Evolutionary conservation across 2,329 filamentous ascomycete genomes (phyloP), one percentile per base, ranked within the genome.

Genomic region (Fusarium sp.): DNA sequence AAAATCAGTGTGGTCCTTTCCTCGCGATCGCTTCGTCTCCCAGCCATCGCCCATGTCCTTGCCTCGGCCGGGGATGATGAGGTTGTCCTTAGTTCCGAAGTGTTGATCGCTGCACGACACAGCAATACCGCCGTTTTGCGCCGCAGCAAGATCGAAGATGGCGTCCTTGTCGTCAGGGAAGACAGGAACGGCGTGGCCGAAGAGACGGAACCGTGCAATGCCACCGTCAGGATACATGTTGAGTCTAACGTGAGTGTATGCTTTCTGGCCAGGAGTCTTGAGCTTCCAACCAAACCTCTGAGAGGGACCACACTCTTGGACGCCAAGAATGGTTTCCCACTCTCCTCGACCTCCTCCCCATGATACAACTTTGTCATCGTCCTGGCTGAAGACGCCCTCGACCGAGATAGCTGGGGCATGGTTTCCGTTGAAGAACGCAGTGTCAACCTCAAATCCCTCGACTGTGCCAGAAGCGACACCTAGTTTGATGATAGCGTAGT

Each of bases 41-140:
- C 93, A 96, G 9, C 92, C 93, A 76, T 95, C 92, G 49, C 92
- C 91, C 92, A 96, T 96, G 79, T 96, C 91, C 76, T 90, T 89
- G 40, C 92, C 92, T 24, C 92, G 85, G 4, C 91, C 91, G 0
- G 92, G 92, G 5, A 94, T 82, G n/a, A 94, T 84, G 32, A 95
- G 81, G 78, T 95, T 94, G 75, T 92, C 89, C 76, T 91, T 93
- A 36, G 88, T 91, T 62, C 92, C 91, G 73, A 94, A 96, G 78
- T 96, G 92, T 80, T 96, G 89, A 77, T 96, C 92, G 62, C 88
- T 93, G 82, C 91, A 94, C 2, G 87, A 85, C 10, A 93, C 81
- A 36, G 91, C 92, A 24, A 94, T 86, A 32, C 88, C 92, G 40
- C 92, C 92, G 77, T 94, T 94, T 72, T 92, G 89, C 1, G 91